A percentile compares a stretch with the other conserved stretches of the same genome.
phyloP scores from a whole-genome alignment of 139 green algal species.

The Spirogloea muscicola region DNA sequence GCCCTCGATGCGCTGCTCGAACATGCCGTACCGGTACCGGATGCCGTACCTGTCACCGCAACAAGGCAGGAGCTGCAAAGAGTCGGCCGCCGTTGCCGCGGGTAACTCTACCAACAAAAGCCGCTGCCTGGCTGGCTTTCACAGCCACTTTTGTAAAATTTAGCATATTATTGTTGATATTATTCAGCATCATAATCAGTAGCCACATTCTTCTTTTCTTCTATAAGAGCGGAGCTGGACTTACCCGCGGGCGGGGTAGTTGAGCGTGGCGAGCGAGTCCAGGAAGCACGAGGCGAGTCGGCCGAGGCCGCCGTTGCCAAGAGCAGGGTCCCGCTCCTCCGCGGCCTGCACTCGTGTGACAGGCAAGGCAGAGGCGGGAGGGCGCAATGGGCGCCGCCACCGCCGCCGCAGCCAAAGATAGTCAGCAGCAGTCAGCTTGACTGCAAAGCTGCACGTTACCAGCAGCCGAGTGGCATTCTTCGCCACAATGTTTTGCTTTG shows the following conservation, averaged over 20 bases:
- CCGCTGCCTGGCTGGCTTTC: background rate
- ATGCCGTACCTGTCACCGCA: constrained; percentile 80
- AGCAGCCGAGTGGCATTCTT: background rate
- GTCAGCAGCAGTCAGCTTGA: background rate
- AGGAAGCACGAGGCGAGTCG: constrained; percentile 97
- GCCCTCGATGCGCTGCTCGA: constrained; percentile 84
- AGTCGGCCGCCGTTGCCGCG: background rate
- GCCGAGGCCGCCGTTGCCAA: constrained; percentile 98
- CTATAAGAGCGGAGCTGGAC: too few relatives aligned
- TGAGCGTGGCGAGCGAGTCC: constrained; percentile 93
- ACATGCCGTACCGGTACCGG: constrained; percentile 98
- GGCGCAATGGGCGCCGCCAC: background rate
- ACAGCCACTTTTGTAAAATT: background rate
- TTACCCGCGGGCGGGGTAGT: constrained; percentile 86
- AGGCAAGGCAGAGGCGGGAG: background rate
- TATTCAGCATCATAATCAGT: too few relatives aligned
- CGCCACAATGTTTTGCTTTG: background rate
- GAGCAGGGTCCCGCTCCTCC: constrained; percentile 78
- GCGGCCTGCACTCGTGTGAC: constrained; percentile 18
- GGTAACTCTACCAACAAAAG: background rate
- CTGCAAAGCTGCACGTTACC: background rate
- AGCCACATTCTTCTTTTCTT: constrained; percentile 96
- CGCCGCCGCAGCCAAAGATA: background rate
- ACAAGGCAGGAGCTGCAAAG: background rate
- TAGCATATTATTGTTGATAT: background rate